Evolutionary conservation across 441 rosid species (phyloP), one percentile per base, ranked within the genome.

Genomic region (Pelargonium australe): DNA sequence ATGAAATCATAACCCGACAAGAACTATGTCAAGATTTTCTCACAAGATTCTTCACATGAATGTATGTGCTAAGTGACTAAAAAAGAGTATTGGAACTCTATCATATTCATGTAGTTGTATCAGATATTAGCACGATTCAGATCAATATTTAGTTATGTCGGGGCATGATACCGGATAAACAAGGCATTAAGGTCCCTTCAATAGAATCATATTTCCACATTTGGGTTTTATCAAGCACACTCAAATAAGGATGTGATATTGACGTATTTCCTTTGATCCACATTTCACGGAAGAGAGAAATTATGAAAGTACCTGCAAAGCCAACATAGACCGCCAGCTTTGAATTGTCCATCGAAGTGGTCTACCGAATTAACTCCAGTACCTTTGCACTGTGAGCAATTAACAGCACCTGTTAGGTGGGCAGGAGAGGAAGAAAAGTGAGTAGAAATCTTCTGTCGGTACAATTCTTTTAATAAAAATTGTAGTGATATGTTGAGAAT

Each of bases 261-360:
- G 19, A 47, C 0, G 14, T 12, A 11, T 47, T 47, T 47, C 12
- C 55, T 47, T 47, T 1, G 14, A 47, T 47, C 55, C 45, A 41
- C 10, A 0, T 41, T 4, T 7, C 11, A 43, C 47, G 5, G 47
- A 4, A 43, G 12, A 7, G 47, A 43, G 47, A 6, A 17, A 55
- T 16, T 7, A 55, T 55, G 23, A 10, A 55, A 55, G 8, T 81
- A 84, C 92, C 90, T 82, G 66, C 86, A 84, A 53, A 84, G 90
- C 92, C 90, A 85, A 65, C 90, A 83, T 6, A 82, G 78, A 23
- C 81, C 86, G n/a, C 89, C 87, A 53, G 84, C 85, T 73, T 83
- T 83, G 73, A 83, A 85, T 65, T 72, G 78, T 17, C 89, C 87
- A 71, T 76, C 69, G 72, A 84, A 87, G 73, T 78, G 2, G 71